A percentile compares a stretch with the other conserved stretches of the same genome.
phyloP scores from a whole-genome alignment of 225 moss, liverwort and hornwort species.

The Bryoerythrophyllum caledonicum region DNA sequence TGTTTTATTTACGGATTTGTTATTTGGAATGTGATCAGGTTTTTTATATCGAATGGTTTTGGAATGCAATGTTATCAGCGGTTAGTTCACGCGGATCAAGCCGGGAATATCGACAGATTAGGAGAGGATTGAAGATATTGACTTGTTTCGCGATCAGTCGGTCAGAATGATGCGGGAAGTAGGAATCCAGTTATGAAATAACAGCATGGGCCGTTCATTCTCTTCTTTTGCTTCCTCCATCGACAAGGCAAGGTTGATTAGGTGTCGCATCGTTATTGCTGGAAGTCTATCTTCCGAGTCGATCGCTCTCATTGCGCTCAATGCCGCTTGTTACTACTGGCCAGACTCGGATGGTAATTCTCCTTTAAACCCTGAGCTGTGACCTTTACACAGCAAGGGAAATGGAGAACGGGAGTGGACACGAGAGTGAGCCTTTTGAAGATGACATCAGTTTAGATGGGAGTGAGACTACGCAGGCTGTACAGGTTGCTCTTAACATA shows the following conservation, averaged over 20 bases:
- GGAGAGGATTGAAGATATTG: constrained; percentile 21
- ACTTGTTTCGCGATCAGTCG: constrained; percentile 12
- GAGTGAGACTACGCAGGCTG: constrained; percentile 75
- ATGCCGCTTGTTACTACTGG: constrained; percentile 30
- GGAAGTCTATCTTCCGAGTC: constrained; percentile 18
- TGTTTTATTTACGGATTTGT: background rate
- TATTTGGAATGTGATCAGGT: constrained; percentile 25
- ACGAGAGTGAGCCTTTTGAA: constrained; percentile 38
- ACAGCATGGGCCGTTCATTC: constrained; percentile 26
- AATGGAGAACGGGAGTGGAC: constrained; percentile 52
- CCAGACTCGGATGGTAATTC: constrained; percentile 2
- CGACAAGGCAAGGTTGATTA: constrained; percentile 15
- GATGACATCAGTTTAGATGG: constrained; percentile 38
- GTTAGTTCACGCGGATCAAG: constrained; percentile 20
- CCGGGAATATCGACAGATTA: constrained; percentile 5
- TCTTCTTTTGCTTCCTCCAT: constrained; percentile 17
- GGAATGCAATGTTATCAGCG: constrained; percentile 17
- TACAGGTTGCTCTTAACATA: constrained; percentile 82
- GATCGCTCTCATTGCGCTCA: constrained; percentile 26
- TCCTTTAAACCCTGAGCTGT: constrained; percentile 37
- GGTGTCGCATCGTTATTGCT: constrained; percentile 1
- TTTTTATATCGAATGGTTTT: background rate
- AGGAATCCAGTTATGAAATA: constrained; percentile 6
- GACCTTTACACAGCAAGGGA: constrained; percentile 38
- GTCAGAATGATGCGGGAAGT: constrained; percentile 20